Conservation (phyloP, 768 basidiomycete species). For the Clitopilus passeckerianus region DNA sequence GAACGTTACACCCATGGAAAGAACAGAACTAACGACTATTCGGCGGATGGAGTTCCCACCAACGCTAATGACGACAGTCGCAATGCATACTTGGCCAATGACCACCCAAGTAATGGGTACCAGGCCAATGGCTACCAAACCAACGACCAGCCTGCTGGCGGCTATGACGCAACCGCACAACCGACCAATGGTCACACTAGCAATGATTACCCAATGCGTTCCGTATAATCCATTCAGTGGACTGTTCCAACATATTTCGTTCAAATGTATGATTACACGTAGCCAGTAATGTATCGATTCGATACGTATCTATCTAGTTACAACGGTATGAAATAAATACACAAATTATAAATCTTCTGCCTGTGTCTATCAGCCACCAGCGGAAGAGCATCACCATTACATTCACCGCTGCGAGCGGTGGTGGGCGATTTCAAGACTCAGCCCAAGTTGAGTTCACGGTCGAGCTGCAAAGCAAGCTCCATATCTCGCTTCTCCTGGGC, state of each 20-base stretch:
- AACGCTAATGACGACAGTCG: background rate
- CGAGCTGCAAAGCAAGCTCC: conserved; percentile 48
- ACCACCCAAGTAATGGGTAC: background rate
- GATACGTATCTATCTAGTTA: too few relatives aligned
- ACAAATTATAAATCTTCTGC: too few relatives aligned
- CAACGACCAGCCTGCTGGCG: background rate
- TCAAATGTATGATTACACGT: too few relatives aligned
- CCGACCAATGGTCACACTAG: background rate
- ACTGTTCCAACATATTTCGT: background rate
- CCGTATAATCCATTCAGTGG: background rate
- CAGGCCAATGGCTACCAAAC: background rate
- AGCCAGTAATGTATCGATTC: too few relatives aligned
- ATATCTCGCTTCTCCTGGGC: conserved; percentile 38
- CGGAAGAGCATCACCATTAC: too few relatives aligned
- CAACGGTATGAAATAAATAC: too few relatives aligned
- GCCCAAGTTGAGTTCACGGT: conserved; percentile 45
- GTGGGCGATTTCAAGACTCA: background rate
- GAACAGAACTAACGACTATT: background rate
- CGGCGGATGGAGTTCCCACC: too few relatives aligned
- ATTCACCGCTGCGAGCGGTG: too few relatives aligned
- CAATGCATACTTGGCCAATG: background rate
- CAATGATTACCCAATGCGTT: background rate
- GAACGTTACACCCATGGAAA: background rate
- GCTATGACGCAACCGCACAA: too few relatives aligned
- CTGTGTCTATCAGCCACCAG: too few relatives aligned